These are phyloP conservation scores for Boletus sensibilis DNA, from an alignment of 768 basidiomycete genomes.

Conservation along the genomic window DNA sequence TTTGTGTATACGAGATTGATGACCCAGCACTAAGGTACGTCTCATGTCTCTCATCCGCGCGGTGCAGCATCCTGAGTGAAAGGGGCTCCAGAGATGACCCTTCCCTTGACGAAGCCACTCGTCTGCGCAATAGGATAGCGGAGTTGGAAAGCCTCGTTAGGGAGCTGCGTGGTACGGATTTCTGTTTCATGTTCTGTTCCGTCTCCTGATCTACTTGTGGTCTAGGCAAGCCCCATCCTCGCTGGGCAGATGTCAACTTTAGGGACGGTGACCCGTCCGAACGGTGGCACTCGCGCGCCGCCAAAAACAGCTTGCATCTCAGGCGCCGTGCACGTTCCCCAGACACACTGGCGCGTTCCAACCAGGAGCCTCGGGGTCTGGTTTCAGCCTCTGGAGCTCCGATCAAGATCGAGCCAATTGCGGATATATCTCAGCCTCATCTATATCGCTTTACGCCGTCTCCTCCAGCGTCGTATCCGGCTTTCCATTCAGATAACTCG, in stretches of 20 bases:
- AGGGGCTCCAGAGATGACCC: conserved; percentile 69
- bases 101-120: conserved; percentile 81
- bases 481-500: conserved; percentile 46
- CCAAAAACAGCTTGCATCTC: conserved; percentile 55
- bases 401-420: conserved; percentile 63
- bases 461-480: conserved; percentile 53
- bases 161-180: conserved; percentile 69
- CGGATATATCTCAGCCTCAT: conserved; percentile 48
- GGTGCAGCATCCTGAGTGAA: neutral
- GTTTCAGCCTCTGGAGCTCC: conserved; percentile 52
- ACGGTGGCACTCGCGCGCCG: conserved; percentile 83
- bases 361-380: conserved; percentile 39
- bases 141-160: conserved; percentile 91
- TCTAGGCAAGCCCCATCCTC: conserved; percentile 81
- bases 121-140: conserved; percentile 82
- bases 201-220: conserved; percentile 9
- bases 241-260: conserved; percentile 79
- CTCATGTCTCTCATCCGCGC: neutral
- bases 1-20: conserved; percentile 94
- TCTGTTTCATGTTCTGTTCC: conserved; percentile 8
- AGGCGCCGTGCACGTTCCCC: conserved; percentile 42
- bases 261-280: conserved; percentile 79
- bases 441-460: conserved; percentile 73
- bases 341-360: conserved; percentile 33
- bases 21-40: conserved; percentile 74